phyloP scores from a whole-genome alignment of 176 grass and related monocot species.

The Oryza meyeriana region DNA sequence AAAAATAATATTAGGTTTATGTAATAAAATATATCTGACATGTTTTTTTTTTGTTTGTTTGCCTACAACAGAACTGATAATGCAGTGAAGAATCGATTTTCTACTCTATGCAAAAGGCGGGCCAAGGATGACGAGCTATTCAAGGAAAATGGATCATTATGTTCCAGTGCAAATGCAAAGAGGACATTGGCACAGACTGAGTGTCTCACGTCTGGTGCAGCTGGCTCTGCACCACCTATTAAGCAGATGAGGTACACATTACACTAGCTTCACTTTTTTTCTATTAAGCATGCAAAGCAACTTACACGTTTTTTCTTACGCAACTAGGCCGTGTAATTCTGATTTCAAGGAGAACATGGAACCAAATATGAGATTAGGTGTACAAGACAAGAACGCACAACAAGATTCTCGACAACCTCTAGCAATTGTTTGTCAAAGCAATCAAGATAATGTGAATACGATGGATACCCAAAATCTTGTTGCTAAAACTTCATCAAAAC shows the following conservation, averaged over 20 bases:
- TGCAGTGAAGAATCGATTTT: constrained; percentile 94
- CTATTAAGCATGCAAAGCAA: constrained; percentile 1
- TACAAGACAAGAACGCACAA: constrained; percentile 23
- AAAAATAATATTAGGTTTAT: background rate
- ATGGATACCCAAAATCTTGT: constrained; percentile 27
- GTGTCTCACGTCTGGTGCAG: constrained; percentile 33
- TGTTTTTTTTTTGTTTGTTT: background rate
- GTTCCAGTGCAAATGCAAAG: constrained; percentile 58
- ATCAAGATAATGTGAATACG: constrained; percentile 23
- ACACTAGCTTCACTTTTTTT: background rate
- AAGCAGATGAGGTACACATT: constrained; percentile 66
- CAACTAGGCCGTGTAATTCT: constrained; percentile 43
- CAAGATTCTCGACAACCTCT: constrained; percentile 62
- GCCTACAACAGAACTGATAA: constrained; percentile 72
- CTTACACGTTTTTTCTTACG: constrained; percentile 14
- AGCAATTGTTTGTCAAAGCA: constrained; percentile 45
- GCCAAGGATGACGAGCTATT: constrained; percentile 56
- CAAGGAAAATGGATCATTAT: constrained; percentile 62
- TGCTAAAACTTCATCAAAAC: constrained; percentile 19
- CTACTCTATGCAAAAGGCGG: constrained; percentile 86
- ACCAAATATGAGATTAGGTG: constrained; percentile 38
- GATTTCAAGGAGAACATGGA: constrained; percentile 51
- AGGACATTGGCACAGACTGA: constrained; percentile 47
- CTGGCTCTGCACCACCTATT: constrained; percentile 41
- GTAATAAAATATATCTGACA: constrained; percentile 5